Evolutionary conservation across 495 filamentous ascomycete genomes (phyloP), one percentile per base, ranked within the genome.

Genomic region (Peziza echinospora): DNA sequence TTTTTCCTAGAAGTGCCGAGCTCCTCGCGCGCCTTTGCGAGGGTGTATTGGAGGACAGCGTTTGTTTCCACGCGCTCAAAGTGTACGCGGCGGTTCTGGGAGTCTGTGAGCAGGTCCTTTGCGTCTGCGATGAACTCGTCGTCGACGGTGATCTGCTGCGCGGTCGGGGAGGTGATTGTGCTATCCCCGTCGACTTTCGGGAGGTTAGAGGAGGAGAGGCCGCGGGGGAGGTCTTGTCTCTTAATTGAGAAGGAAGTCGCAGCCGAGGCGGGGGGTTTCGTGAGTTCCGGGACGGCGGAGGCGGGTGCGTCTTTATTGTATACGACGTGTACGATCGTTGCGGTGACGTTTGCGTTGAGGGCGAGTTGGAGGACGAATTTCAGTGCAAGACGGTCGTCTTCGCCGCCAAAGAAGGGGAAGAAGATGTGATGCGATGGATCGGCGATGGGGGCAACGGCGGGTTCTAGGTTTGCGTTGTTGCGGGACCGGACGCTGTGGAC

Each of bases 401-500:
- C 60, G 4, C 85, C 83, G 39, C 89, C 89, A 48, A 92, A 76
- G 63, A 80, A 94, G 2, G 84, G 83, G 44, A 93, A 65, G 54
- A 91, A 84, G 51, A 97, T 67, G 52, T 92, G 85, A 56, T 93
- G 86, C 24, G 73, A 76, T 45, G 75, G 79, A 51, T 82, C 71
- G 10, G 62, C 62, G 37, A 74, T 63, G 11, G 67, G 76, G 39
- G 53, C 56, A 24, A 63, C 62, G 8, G 64, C 62, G 17, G 61
- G 63, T 51, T 78, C 81, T 26, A 64, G 49, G n/a, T n/a, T n/a
- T n/a, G n/a, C n/a, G 16, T 67, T 69, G 45, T 37, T 53, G 7
- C 73, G 70, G 37, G 54, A 49, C 21, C 68, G 60, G 13, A 59
- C 49, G 46, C 56, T 60, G 3, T 62, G 49, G 25, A 63, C 57